Evolutionary conservation across 192 early-diverging fungal genomes (phyloP), one percentile per base, ranked within the genome.

Genomic region (Coemansia sp.): DNA sequence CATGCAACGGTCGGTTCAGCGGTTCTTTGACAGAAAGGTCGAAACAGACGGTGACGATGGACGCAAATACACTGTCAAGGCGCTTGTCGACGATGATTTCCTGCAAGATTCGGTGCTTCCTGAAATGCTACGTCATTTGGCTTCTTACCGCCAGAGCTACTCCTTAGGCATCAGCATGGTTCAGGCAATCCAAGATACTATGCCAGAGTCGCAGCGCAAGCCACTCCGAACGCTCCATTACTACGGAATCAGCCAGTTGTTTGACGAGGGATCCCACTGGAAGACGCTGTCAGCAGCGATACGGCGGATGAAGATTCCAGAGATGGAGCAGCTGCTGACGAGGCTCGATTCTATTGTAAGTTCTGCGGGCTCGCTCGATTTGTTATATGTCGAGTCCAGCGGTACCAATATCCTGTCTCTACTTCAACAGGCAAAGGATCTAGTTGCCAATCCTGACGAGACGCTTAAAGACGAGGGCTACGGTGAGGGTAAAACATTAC

Each of bases 1-100:
- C 22, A 90, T 90, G 90, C 84, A 85, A 19, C 61, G 56, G 25
- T 91, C 90, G 9, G 86, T 87, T 23, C 84, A 80, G 53, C 62
- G 62, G 50, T 83, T 80, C 33, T 61, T 89, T 42, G 82, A 85
- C 44, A 37, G 11, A 10, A 37, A 37, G 7, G 39, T 39, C 12
- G 41, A 71, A 4, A 51, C 50, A 12, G 44, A 49, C 2, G 7
- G 41, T 10, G 47, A 33, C 22, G 55, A 45, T 10, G 65, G 55
- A 8, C 25, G 30, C 19, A 40, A 43, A 5, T 59, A 70, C 44
- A 40, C 64, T 9, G 49, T 44, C 41, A 57, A 62, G 48, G 69
- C 91, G 0, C 59, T 93, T 7, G 54, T 73, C 1, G 82, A 89
- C 61, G 87, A 94, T 51, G 64, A 49, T 10, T 87, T 69, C 25